These are phyloP conservation scores for Phytophthora pistaciae DNA, from an alignment of 352 stramenopile genomes.

Conservation along the genomic window DNA sequence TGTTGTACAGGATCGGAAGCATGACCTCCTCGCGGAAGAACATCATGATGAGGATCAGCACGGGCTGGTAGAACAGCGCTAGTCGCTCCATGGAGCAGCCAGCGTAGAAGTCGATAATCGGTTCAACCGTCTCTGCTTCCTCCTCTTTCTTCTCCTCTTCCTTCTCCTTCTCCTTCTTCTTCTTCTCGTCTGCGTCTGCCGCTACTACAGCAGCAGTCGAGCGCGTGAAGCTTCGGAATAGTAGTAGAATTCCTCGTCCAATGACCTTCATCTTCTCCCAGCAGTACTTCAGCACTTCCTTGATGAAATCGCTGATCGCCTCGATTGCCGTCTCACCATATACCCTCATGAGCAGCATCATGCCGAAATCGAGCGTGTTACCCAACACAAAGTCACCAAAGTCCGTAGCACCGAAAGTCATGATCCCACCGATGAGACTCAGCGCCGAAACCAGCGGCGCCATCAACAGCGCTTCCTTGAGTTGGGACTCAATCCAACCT, in stretches of 20 bases:
- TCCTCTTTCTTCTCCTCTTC: conserved; percentile 54
- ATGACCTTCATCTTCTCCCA: conserved; percentile 51
- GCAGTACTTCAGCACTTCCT: conserved; percentile 46
- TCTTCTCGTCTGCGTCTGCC: conserved; percentile 16
- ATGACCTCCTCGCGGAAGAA: conserved; percentile 94
- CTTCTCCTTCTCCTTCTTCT: conserved; percentile 55
- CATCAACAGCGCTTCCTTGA: conserved; percentile 94
- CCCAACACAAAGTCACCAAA: conserved; percentile 97
- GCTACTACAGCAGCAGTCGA: conserved; percentile 43
- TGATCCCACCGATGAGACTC: conserved; percentile 91
- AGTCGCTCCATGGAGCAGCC: conserved; percentile 94
- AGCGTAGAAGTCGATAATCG: conserved; percentile 95
- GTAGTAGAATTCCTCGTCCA: conserved; percentile 35
- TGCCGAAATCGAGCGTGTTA: conserved; percentile 95
- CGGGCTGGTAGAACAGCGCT: conserved; percentile 94
- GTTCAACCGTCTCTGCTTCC: conserved; percentile 94
- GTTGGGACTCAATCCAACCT: conserved; percentile 88
- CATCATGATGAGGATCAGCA: conserved; percentile 97
- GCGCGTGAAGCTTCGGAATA: conserved; percentile 66
- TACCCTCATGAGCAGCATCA: conserved; percentile 94
- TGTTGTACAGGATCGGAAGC: conserved; percentile 96
- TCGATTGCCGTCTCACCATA: conserved; percentile 91
- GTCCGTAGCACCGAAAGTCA: conserved; percentile 96
- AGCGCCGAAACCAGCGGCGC: conserved; percentile 91
- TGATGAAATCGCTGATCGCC: conserved; percentile 74